Percentiles rank a stretch among this genome's conserved stretches.
phyloP scores from a whole-genome alignment of 768 basidiomycete genomes.

The Vararia minispora region DNA sequence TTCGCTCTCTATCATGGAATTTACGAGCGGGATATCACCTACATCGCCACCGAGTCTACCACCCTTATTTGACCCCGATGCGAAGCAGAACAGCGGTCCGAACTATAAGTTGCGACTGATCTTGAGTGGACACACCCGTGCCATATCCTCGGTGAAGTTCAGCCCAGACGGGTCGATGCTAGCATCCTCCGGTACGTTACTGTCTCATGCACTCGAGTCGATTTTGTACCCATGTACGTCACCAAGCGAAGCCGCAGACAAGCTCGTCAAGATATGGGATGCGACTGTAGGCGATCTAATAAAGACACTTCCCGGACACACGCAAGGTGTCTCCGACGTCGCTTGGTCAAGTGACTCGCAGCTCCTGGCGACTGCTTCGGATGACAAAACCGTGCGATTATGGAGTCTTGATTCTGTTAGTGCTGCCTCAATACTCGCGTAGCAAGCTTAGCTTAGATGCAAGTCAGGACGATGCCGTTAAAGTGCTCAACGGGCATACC shows the following conservation, averaged over 20 bases:
- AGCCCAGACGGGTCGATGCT: slow-evolving; percentile 74
- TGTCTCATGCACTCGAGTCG: not conserved
- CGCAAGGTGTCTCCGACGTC: slow-evolving; percentile 80
- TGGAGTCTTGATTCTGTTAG: slow-evolving; percentile 67
- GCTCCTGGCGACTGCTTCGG: slow-evolving; percentile 84
- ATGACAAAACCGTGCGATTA: slow-evolving; percentile 81
- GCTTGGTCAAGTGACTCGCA: slow-evolving; percentile 81
- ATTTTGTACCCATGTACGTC: slow-evolving; percentile 17
- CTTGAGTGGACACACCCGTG: slow-evolving; percentile 72
- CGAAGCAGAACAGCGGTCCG: slow-evolving; percentile 20
- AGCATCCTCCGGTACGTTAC: slow-evolving; percentile 69
- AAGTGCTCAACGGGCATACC: slow-evolving; percentile 74
- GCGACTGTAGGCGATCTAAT: slow-evolving; percentile 59
- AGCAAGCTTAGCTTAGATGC: slow-evolving; percentile 7
- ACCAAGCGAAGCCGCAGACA: slow-evolving; percentile 74
- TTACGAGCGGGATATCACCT: too few species aligned
- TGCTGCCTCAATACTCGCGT: slow-evolving; percentile 1
- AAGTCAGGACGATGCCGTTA: slow-evolving; percentile 44
- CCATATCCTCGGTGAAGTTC: slow-evolving; percentile 82
- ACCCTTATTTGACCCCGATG: slow-evolving; percentile 2
- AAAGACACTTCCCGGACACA: slow-evolving; percentile 63
- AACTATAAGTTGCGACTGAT: slow-evolving; percentile 49
- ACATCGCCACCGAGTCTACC: not conserved
- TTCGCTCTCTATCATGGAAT: too few species aligned
- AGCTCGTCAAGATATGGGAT: slow-evolving; percentile 74